These are phyloP conservation scores for Nidularia pulvinata DNA, from an alignment of 768 basidiomycete species.

Conservation along the genomic window DNA sequence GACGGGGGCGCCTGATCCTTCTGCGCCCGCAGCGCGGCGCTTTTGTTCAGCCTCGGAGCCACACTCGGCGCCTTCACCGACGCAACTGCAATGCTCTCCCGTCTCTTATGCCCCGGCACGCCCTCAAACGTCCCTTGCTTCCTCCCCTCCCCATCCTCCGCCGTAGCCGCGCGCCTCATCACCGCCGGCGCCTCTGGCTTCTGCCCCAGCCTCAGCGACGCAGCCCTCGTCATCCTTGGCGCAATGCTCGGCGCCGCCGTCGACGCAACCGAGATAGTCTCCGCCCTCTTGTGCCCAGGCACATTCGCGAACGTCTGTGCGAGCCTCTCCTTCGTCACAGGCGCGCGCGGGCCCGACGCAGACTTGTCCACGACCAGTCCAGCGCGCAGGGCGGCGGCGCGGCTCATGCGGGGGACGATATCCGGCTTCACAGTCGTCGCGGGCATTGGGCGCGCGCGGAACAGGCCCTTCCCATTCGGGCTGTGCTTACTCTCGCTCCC, in stretches of 20 bases:
- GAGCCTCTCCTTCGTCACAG: conserved; percentile 60
- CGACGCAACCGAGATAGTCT: conserved; percentile 70
- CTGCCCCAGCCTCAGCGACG: conserved; percentile 65
- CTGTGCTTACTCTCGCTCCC: conserved; percentile 31
- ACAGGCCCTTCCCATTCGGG: conserved; percentile 45
- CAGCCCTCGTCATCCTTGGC: conserved; percentile 77
- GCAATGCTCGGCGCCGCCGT: conserved; percentile 71
- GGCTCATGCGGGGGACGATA: conserved; percentile 77
- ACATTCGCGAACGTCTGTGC: conserved; percentile 73
- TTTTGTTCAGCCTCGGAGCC: conserved; percentile 77
- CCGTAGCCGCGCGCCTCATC: conserved; percentile 31
- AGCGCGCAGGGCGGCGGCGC: conserved; percentile 72
- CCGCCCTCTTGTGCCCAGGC: conserved; percentile 78
- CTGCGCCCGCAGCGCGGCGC: conserved; percentile 64
- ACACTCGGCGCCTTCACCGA: conserved; percentile 65
- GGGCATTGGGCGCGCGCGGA: conserved; percentile 72
- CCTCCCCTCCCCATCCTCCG: conserved; percentile 18
- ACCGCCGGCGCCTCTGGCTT: conserved; percentile 35
- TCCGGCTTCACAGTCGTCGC: conserved; percentile 58
- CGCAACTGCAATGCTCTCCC: conserved; percentile 73
- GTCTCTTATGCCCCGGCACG: conserved; percentile 83
- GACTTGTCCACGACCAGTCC: conserved; percentile 50
- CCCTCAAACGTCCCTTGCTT: conserved; percentile 65
- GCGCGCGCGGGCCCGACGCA: conserved; percentile 41
- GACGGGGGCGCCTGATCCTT: conserved; percentile 64